A percentile compares a stretch with the other conserved stretches of the same genome.
Evolutionary conservation across 2,329 filamentous ascomycete species (phyloP).

Genomic region (Trichoderma lentiforme): DNA sequence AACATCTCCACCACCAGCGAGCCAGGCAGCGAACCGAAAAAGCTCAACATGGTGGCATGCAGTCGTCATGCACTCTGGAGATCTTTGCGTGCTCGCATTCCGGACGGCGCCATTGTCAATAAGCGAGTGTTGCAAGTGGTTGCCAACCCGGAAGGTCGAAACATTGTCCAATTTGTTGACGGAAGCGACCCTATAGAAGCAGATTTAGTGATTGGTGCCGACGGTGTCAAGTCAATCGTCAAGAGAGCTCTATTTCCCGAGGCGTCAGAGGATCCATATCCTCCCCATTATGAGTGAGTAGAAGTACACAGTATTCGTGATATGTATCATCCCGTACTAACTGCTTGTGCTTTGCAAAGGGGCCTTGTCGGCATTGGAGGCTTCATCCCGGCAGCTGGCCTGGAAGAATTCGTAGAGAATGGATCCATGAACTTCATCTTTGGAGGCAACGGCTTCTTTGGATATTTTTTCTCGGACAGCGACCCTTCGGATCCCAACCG

Average conservation of each 20-base stretch:
- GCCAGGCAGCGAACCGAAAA: background rate
- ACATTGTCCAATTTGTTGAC: slow-evolving; percentile 24
- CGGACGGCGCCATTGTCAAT: slow-evolving; percentile 22
- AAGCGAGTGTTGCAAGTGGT: slow-evolving; percentile 23
- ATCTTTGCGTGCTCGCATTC: slow-evolving; percentile 24
- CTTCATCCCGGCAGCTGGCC: slow-evolving; percentile 19
- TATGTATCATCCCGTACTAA: background rate
- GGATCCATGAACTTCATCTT: slow-evolving; percentile 25
- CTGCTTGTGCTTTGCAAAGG: background rate
- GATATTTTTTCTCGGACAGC: slow-evolving; percentile 23
- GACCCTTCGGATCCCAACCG: slow-evolving; percentile 17
- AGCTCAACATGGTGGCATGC: slow-evolving; percentile 24
- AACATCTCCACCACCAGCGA: background rate
- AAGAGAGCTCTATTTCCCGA: slow-evolving; percentile 26
- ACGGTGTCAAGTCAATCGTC: slow-evolving; percentile 24
- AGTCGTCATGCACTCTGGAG: slow-evolving; percentile 27
- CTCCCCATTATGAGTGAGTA: slow-evolving; percentile 26
- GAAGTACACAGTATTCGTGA: background rate
- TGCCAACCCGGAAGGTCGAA: slow-evolving; percentile 20
- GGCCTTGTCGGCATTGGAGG: slow-evolving; percentile 25
- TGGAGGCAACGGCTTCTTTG: slow-evolving; percentile 26
- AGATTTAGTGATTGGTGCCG: slow-evolving; percentile 28
- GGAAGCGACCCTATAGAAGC: slow-evolving; percentile 23
- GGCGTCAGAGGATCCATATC: slow-evolving; percentile 22
- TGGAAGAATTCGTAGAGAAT: slow-evolving; percentile 21